Percentiles rank a stretch among this genome's conserved stretches.
These are phyloP conservation scores for Echinosophora koreensis DNA, from an alignment of 306 rosid genomes.

Conservation along the genomic window DNA sequence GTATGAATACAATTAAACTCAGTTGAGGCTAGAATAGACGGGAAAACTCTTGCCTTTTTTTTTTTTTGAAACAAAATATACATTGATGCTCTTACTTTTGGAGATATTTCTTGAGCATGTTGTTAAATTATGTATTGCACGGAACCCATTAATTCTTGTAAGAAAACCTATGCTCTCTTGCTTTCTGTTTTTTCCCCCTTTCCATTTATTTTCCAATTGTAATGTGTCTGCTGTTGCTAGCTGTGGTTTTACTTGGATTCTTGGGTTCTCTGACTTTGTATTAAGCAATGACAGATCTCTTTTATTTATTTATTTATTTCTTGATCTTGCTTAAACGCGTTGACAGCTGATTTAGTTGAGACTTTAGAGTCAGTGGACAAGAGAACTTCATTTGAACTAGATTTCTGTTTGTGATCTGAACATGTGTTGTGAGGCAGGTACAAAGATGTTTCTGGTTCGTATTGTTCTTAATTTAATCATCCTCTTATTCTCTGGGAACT, in stretches of 20 bases:
- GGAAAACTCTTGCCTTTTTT: not conserved
- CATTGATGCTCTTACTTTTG: conserved; percentile 5
- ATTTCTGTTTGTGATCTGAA: not conserved
- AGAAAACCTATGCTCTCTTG: not conserved
- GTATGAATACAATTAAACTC: conserved; percentile 49
- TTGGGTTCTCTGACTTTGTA: conserved; percentile 2
- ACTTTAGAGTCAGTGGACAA: not conserved
- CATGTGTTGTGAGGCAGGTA: not conserved
- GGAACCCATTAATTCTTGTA: conserved; percentile 10
- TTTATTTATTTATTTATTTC: not conserved
- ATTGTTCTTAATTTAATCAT: not conserved
- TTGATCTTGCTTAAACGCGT: not conserved
- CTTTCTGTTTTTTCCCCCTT: not conserved
- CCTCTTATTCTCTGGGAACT: not conserved
- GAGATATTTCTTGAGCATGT: conserved; percentile 24
- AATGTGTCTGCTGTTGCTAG: not conserved
- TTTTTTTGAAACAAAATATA: not conserved
- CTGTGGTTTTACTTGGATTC: conserved; percentile 1
- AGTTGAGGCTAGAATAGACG: not conserved
- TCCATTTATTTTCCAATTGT: not conserved
- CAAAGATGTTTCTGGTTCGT: not conserved
- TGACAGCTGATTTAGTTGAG: not conserved
- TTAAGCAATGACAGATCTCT: not conserved
- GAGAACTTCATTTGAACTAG: not conserved
- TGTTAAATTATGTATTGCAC: conserved; percentile 17